Percentiles rank a stretch among this genome's conserved stretches.
Evolutionary conservation across 2,329 filamentous ascomycete genomes (phyloP).

Genomic region (Aspergillus sergii): DNA sequence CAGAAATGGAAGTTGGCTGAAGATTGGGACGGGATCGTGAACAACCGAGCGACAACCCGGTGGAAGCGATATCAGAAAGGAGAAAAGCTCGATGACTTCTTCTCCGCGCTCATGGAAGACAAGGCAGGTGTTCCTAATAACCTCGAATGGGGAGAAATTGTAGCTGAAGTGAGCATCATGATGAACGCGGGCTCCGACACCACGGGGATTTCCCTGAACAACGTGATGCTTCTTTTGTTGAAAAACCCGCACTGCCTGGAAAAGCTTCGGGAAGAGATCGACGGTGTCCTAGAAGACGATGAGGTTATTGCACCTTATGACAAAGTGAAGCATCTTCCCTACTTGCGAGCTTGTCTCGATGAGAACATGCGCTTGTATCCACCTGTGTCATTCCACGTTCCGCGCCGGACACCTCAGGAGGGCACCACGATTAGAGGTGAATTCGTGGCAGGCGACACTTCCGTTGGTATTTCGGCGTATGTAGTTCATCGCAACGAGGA

Average conservation of each 20-base stretch:
- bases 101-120: conserved; percentile 55
- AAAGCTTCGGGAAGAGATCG: conserved; percentile 48
- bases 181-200: conserved; percentile 54
- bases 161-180: conserved; percentile 51
- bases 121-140: conserved; percentile 44
- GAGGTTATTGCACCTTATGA: conserved; percentile 52
- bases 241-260: conserved; percentile 45
- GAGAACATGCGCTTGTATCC: conserved; percentile 50
- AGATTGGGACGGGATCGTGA: conserved; percentile 25
- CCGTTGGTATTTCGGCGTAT: conserved; percentile 46
- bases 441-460: conserved; percentile 40
- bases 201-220: conserved; percentile 54
- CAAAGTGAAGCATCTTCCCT: conserved; percentile 52
- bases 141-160: conserved; percentile 60
- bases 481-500: conserved; percentile 39
- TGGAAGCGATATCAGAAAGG: conserved; percentile 36
- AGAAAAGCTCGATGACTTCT: conserved; percentile 60
- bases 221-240: conserved; percentile 54
- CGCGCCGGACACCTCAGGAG: conserved; percentile 47
- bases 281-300: conserved; percentile 41
- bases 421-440: conserved; percentile 38
- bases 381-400: conserved; percentile 44
- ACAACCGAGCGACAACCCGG: conserved; percentile 22
- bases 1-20: conserved; percentile 21
- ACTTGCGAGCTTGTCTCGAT: conserved; percentile 54